phyloP scores from a whole-genome alignment of 1,139 yeast species.

The Taphrina populina region DNA sequence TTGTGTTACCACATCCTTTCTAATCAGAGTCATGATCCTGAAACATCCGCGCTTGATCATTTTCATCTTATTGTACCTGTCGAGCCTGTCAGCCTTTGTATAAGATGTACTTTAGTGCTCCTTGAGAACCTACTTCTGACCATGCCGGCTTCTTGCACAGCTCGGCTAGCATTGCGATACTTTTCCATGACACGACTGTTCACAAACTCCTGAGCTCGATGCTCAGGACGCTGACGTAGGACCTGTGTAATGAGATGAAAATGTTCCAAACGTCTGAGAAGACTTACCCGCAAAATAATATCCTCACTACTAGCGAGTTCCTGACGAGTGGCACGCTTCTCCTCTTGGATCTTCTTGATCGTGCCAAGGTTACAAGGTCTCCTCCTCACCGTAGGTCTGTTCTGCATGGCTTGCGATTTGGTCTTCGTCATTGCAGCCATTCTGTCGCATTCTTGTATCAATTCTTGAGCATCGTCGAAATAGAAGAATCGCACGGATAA shows the following conservation, averaged over 20 bases:
- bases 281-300: conserved; percentile 18
- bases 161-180: too few relatives aligned
- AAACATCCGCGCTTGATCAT: too few relatives aligned
- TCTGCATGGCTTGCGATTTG: conserved; percentile 40
- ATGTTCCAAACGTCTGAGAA: not conserved
- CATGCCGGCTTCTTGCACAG: too few relatives aligned
- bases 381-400: conserved; percentile 54
- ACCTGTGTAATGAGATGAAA: not conserved
- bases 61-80: too few relatives aligned
- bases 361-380: conserved; percentile 70
- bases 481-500: conserved; percentile 63
- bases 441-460: conserved; percentile 53
- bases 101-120: too few relatives aligned
- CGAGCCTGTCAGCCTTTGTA: too few relatives aligned
- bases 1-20: too few relatives aligned
- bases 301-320: conserved; percentile 25
- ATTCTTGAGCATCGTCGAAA: conserved; percentile 41
- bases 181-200: too few relatives aligned
- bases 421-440: conserved; percentile 37
- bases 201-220: too few relatives aligned
- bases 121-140: too few relatives aligned
- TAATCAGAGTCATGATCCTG: too few relatives aligned
- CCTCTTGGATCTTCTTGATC: conserved; percentile 46
- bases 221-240: too few relatives aligned
- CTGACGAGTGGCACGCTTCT: conserved; percentile 2